These are phyloP conservation scores for Botrytis sinoallii DNA, from an alignment of 2,329 filamentous ascomycete species.

Conservation along the genomic window DNA sequence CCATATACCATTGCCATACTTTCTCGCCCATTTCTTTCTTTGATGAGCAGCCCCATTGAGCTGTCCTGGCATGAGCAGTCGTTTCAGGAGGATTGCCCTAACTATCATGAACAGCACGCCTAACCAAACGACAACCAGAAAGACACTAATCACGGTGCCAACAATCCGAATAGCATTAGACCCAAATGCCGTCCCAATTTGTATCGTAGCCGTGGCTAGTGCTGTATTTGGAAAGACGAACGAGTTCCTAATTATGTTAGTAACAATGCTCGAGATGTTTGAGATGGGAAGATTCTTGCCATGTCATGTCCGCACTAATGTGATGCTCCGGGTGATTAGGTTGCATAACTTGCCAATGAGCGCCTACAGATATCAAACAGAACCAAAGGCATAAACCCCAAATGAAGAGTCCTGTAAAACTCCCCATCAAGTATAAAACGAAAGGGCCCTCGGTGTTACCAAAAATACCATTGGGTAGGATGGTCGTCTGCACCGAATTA, in stretches of 20 bases:
- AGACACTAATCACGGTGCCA: conserved; percentile 64
- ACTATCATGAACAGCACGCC: conserved; percentile 70
- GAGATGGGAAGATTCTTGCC: conserved; percentile 48
- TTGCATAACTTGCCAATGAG: conserved; percentile 65
- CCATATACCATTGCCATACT: not conserved
- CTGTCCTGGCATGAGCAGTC: conserved; percentile 70
- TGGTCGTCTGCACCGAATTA: conserved; percentile 29
- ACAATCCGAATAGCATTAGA: conserved; percentile 60
- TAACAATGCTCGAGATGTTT: conserved; percentile 37
- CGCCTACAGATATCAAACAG: conserved; percentile 75
- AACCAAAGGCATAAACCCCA: conserved; percentile 85
- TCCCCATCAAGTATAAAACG: conserved; percentile 47
- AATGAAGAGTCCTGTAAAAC: conserved; percentile 72
- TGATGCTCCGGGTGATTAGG: conserved; percentile 45
- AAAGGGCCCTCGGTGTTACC: conserved; percentile 42
- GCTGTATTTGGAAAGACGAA: conserved; percentile 53
- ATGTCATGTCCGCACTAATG: conserved; percentile 79
- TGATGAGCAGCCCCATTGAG: conserved; percentile 23
- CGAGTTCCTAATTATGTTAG: conserved; percentile 62
- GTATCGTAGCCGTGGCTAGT: conserved; percentile 64
- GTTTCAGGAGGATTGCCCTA: conserved; percentile 58
- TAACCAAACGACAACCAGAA: conserved; percentile 65
- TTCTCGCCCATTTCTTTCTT: conserved; percentile 18
- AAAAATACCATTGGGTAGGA: conserved; percentile 44
- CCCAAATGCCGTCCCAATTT: conserved; percentile 61